phyloP scores from a whole-genome alignment of 1,139 yeast genomes.

The Pneumocystis carinii region DNA sequence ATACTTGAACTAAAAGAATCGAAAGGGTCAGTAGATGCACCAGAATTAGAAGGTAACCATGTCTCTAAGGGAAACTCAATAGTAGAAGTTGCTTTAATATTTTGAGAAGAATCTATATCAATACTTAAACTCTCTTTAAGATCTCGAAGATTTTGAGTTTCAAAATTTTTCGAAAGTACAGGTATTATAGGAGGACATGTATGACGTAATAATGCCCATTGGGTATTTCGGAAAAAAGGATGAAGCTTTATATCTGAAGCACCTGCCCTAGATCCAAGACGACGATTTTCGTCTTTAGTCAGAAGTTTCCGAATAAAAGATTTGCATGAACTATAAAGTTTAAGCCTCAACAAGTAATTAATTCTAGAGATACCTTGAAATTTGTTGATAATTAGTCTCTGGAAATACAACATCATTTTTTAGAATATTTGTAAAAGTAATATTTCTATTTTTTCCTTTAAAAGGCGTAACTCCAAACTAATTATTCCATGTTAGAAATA shows the following conservation, averaged over 20 bases:
- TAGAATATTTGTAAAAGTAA: slow-evolving; percentile 74
- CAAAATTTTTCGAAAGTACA: slow-evolving; percentile 45
- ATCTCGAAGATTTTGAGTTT: slow-evolving; percentile 21
- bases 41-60: background rate
- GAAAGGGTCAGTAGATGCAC: background rate
- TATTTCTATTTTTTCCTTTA: slow-evolving; percentile 76
- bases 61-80: background rate
- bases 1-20: background rate
- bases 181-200: slow-evolving; percentile 94
- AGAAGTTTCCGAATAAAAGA: slow-evolving; percentile 63
- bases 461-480: slow-evolving; percentile 83
- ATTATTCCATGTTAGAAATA: background rate
- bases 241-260: slow-evolving; percentile 89
- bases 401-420: slow-evolving; percentile 70
- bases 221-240: slow-evolving; percentile 74
- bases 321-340: slow-evolving; percentile 60
- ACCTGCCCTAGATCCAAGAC: slow-evolving; percentile 83
- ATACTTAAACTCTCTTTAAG: slow-evolving; percentile 23
- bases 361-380: slow-evolving; percentile 15
- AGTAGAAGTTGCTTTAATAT: background rate
- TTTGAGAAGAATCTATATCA: slow-evolving; percentile 18
- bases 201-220: slow-evolving; percentile 88
- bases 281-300: slow-evolving; percentile 72
- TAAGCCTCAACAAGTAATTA: slow-evolving; percentile 24
- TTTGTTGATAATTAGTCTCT: slow-evolving; percentile 21